Percentiles rank a stretch among this genome's conserved stretches.
phyloP scores from a whole-genome alignment of 192 early-diverging fungal genomes.

The Backusella australiensis region DNA sequence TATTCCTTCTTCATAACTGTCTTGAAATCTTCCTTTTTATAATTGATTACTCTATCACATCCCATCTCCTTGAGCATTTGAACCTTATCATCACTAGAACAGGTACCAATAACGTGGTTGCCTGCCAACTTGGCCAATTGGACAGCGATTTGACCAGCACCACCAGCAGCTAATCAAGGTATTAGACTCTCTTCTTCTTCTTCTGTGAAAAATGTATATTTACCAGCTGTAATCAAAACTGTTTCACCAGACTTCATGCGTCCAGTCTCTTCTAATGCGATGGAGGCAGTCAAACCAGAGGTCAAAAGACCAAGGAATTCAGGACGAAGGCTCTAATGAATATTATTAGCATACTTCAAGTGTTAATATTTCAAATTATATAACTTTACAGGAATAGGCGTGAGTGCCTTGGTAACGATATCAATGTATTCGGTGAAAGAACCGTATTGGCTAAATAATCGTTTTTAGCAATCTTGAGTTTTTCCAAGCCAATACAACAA shows the following conservation, averaged over 20 bases:
- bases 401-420: constrained; percentile 17
- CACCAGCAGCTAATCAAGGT: constrained; percentile 45
- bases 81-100: constrained; percentile 49
- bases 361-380: not conserved
- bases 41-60: constrained; percentile 57
- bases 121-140: constrained; percentile 60
- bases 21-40: constrained; percentile 51
- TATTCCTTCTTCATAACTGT: constrained; percentile 53
- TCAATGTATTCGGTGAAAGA: constrained; percentile 52
- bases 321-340: not conserved
- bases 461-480: too few species aligned
- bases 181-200: not conserved
- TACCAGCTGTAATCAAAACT: constrained; percentile 55
- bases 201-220: not conserved
- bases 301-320: constrained; percentile 46
- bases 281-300: constrained; percentile 52
- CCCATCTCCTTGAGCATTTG: constrained; percentile 50
- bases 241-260: constrained; percentile 48
- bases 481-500: not conserved
- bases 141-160: constrained; percentile 59
- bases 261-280: constrained; percentile 48
- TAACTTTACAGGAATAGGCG: constrained; percentile 36
- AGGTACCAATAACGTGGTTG: constrained; percentile 60
- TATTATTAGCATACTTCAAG: not conserved
- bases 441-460: constrained; percentile 40